Percentiles rank a stretch among this genome's conserved stretches.
phyloP scores from a whole-genome alignment of 2,329 filamentous ascomycete species.

The Trichoderma aggressivum region DNA sequence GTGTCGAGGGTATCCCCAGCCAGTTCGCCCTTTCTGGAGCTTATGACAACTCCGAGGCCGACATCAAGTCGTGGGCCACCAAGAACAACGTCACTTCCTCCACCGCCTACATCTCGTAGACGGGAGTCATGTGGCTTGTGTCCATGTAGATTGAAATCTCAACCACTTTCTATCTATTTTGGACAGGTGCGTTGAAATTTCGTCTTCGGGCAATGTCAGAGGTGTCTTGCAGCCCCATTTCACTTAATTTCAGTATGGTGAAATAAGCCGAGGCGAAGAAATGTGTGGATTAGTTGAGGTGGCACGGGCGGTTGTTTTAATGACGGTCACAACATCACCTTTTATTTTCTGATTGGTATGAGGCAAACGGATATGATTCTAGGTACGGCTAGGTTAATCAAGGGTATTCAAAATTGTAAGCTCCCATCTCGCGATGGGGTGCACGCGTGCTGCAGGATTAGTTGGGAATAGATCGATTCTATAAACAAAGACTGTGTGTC shows the following conservation, averaged over 20 bases:
- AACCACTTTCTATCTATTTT: constrained; percentile 1
- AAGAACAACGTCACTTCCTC: constrained; percentile 37
- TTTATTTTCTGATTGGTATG: constrained; percentile 16
- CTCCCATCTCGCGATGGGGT: neutral
- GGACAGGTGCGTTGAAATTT: neutral
- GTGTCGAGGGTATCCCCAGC: constrained; percentile 68
- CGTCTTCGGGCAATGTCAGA: neutral
- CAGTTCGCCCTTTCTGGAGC: constrained; percentile 70
- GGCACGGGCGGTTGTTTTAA: constrained; percentile 9
- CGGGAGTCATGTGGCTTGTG: neutral
- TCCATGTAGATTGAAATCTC: neutral
- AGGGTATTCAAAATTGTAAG: constrained; percentile 2
- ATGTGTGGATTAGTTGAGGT: neutral
- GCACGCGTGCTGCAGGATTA: neutral
- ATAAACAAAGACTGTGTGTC: neutral
- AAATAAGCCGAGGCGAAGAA: neutral
- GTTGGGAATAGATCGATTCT: neutral
- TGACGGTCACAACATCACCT: constrained; percentile 16
- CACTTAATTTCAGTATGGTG: neutral
- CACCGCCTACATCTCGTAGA: constrained; percentile 28
- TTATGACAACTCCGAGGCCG: constrained; percentile 37
- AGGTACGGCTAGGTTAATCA: constrained; percentile 5
- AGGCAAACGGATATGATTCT: constrained; percentile 11
- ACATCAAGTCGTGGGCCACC: constrained; percentile 35
- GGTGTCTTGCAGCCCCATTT: neutral